These are phyloP conservation scores for Chimonanthus praecox DNA, from an alignment of 164 flowering plant species.

Conservation along the genomic window DNA sequence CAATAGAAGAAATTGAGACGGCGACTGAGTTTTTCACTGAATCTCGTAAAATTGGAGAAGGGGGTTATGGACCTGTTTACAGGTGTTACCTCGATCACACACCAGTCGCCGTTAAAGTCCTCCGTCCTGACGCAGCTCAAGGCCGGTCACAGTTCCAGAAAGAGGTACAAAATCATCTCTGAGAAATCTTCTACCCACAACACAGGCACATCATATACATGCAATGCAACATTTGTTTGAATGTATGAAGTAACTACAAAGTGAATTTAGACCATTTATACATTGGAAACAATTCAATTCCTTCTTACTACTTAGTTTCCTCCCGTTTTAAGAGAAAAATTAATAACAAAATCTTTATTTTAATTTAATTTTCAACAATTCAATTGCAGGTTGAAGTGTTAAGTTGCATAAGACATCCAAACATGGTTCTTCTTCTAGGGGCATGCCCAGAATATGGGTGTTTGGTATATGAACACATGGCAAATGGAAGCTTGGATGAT, in stretches of 20 bases:
- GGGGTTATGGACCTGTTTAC: constrained; percentile 78
- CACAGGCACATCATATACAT: neutral
- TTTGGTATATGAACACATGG: constrained; percentile 72
- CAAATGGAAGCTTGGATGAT: constrained; percentile 70
- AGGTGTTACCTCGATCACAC: constrained; percentile 62
- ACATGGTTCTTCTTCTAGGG: constrained; percentile 83
- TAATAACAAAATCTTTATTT: too few species aligned
- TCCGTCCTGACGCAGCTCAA: constrained; percentile 78
- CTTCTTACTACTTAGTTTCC: too few species aligned
- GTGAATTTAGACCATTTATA: too few species aligned
- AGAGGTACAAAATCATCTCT: constrained; percentile 28
- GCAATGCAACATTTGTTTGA: too few species aligned
- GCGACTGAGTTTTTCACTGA: constrained; percentile 51
- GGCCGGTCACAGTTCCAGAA: constrained; percentile 77
- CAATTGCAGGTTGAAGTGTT: constrained; percentile 58
- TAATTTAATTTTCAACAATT: neutral
- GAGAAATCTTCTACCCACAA: neutral
- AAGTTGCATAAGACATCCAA: constrained; percentile 72
- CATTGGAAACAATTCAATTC: too few species aligned
- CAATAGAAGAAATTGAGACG: constrained; percentile 59
- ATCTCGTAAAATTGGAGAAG: constrained; percentile 71
- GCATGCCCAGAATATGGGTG: constrained; percentile 78
- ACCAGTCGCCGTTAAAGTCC: constrained; percentile 62
- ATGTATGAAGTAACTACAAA: too few species aligned
- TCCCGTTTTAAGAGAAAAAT: too few species aligned